Evolutionary conservation across 1,284 basidiomycete species (phyloP).

Genomic region (Limonomyces culmigenus): DNA sequence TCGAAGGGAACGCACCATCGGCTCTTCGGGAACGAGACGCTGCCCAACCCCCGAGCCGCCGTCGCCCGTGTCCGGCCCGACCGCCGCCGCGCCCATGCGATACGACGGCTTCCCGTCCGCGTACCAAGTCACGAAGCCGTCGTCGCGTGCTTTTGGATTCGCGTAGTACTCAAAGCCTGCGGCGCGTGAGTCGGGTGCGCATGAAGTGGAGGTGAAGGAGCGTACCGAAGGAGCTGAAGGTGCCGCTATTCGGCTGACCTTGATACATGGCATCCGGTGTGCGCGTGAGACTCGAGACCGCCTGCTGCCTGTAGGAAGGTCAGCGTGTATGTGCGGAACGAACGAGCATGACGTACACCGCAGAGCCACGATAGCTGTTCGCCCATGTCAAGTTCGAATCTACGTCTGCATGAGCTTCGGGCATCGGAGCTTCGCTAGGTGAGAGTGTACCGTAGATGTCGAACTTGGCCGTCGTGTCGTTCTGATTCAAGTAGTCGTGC

Average conservation of each 20-base stretch:
- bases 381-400: too few relatives aligned
- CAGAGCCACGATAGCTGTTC: too few relatives aligned
- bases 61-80: slow-evolving; percentile 32
- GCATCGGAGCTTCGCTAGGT: slow-evolving; percentile 20
- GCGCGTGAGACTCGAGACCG: slow-evolving; percentile 31
- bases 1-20: slow-evolving; percentile 30
- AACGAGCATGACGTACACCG: too few relatives aligned
- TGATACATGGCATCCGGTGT: slow-evolving; percentile 38
- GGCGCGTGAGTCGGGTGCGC: too few relatives aligned
- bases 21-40: slow-evolving; percentile 32
- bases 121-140: slow-evolving; percentile 54
- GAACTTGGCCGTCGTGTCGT: slow-evolving; percentile 25
- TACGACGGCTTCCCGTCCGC: slow-evolving; percentile 32
- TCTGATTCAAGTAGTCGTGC: slow-evolving; percentile 27
- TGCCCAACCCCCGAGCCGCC: slow-evolving; percentile 33
- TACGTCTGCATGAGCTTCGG: too few relatives aligned
- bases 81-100: slow-evolving; percentile 33
- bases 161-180: slow-evolving; percentile 61
- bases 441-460: slow-evolving; percentile 31
- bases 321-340: slow-evolving; percentile 2
- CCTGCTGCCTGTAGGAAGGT: too few relatives aligned
- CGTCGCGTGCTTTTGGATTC: slow-evolving; percentile 30
- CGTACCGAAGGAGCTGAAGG: slow-evolving; percentile 29
- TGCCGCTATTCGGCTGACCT: too few relatives aligned
- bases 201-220: slow-evolving; percentile 2